phyloP scores from a whole-genome alignment of 2,329 filamentous ascomycete genomes.

The Fusarium sp. region DNA sequence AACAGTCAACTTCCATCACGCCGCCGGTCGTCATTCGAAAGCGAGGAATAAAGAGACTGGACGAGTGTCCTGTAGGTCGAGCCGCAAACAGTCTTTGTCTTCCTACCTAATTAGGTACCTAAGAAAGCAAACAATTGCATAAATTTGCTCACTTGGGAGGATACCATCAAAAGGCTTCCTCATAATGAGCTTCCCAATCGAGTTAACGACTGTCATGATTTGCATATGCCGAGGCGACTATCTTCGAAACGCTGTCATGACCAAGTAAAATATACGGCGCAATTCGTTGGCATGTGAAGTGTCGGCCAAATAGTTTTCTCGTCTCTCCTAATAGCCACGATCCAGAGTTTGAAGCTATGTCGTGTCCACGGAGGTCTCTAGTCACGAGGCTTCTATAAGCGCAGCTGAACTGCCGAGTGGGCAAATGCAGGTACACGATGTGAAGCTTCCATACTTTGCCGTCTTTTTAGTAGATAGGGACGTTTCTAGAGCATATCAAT shows the following conservation, averaged over 20 bases:
- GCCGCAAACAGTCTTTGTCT: neutral
- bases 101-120: neutral
- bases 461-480: neutral
- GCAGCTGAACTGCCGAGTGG: neutral
- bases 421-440: neutral
- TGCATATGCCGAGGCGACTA: conserved; percentile 17
- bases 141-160: neutral
- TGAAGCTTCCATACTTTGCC: neutral
- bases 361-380: neutral
- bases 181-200: conserved; percentile 19
- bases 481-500: neutral
- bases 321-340: neutral
- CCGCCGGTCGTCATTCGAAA: neutral
- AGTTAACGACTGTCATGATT: conserved; percentile 26
- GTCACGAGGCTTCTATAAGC: neutral
- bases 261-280: neutral
- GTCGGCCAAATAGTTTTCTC: neutral
- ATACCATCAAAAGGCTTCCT: neutral
- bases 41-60: neutral
- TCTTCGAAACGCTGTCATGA: neutral
- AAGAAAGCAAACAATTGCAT: neutral
- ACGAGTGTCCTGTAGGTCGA: neutral
- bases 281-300: conserved; percentile 18
- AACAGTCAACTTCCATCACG: neutral
- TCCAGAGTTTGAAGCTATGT: neutral